Conservation (phyloP, 2,329 filamentous ascomycete genomes). For the Calonectria pseudoreteaudii region DNA sequence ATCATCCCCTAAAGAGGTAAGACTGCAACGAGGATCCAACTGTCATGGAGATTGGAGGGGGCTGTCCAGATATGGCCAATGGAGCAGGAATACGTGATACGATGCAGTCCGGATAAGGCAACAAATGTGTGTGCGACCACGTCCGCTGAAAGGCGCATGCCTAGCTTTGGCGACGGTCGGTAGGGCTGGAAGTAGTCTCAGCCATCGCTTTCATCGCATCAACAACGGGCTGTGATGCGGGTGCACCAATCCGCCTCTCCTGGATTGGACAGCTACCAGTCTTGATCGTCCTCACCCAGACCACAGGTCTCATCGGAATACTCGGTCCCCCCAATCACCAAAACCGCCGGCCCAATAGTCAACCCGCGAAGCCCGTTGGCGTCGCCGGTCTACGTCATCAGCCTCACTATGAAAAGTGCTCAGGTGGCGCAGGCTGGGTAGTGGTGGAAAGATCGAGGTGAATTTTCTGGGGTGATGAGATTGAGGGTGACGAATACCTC, state of each 20-base stretch:
- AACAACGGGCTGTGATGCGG: background rate
- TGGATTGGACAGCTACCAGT: background rate
- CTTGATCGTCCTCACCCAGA: too few relatives aligned
- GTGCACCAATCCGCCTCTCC: background rate
- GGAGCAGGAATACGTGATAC: conserved; percentile 13
- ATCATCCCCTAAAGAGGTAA: conserved; percentile 23
- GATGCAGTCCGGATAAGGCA: conserved; percentile 15
- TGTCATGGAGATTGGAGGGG: background rate
- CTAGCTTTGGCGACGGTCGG: background rate
- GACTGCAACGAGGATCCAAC: background rate
- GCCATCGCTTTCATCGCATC: background rate
- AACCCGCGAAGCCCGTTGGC: background rate
- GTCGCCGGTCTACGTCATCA: conserved; percentile 14
- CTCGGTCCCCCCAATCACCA: background rate
- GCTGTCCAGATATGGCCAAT: conserved; percentile 19
- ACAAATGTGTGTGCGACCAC: background rate
- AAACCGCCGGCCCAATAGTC: background rate
- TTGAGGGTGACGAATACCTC: background rate
- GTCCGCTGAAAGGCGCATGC: background rate
- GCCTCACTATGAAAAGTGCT: background rate
- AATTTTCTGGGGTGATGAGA: background rate
- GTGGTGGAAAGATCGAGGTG: background rate
- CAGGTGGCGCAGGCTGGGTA: background rate
- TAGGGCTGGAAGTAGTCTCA: conserved; percentile 1
- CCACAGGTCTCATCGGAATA: background rate